A percentile compares a stretch with the other conserved stretches of the same genome.
Conservation (phyloP, 2,329 filamentous ascomycete genomes). For the Raffaelea ambrosiae region DNA sequence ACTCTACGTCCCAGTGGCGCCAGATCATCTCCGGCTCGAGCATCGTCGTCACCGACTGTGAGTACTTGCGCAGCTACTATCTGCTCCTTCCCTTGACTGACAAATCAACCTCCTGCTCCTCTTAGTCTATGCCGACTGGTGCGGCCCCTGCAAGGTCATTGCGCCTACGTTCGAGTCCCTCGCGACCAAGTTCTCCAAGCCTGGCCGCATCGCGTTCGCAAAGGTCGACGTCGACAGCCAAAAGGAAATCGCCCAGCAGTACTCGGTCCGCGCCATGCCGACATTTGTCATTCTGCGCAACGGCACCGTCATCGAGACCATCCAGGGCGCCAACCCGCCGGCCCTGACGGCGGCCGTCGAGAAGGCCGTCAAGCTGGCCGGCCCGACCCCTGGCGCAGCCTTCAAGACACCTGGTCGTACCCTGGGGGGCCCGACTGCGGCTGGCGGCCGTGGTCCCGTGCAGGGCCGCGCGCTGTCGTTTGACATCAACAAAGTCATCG, state of each 20-base stretch:
- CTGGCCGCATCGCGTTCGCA: constrained; percentile 76
- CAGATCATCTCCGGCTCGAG: constrained; percentile 62
- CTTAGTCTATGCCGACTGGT: constrained; percentile 90
- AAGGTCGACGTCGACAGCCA: constrained; percentile 89
- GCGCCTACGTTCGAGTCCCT: constrained; percentile 83
- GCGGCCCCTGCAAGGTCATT: constrained; percentile 86
- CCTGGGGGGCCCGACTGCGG: constrained; percentile 35
- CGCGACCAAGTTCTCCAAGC: constrained; percentile 67
- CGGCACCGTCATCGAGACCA: constrained; percentile 62
- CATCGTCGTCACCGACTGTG: constrained; percentile 85
- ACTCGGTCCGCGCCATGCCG: constrained; percentile 80
- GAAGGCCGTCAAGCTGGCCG: constrained; percentile 52
- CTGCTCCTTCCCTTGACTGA: constrained; percentile 14
- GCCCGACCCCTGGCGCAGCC: constrained; percentile 32
- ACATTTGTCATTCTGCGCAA: constrained; percentile 89
- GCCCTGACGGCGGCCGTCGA: constrained; percentile 70
- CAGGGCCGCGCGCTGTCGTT: constrained; percentile 15
- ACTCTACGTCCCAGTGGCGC: constrained; percentile 62
- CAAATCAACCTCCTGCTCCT: constrained; percentile 10
- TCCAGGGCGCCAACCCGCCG: constrained; percentile 72
- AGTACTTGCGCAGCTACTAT: constrained; percentile 4
- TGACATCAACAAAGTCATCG: constrained; percentile 36
- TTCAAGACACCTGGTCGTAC: constrained; percentile 51
- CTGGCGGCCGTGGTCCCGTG: constrained; percentile 10
- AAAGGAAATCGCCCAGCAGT: constrained; percentile 64